Evolutionary conservation across 768 basidiomycete genomes (phyloP).

Genomic region (Lentinula aciculospora): DNA sequence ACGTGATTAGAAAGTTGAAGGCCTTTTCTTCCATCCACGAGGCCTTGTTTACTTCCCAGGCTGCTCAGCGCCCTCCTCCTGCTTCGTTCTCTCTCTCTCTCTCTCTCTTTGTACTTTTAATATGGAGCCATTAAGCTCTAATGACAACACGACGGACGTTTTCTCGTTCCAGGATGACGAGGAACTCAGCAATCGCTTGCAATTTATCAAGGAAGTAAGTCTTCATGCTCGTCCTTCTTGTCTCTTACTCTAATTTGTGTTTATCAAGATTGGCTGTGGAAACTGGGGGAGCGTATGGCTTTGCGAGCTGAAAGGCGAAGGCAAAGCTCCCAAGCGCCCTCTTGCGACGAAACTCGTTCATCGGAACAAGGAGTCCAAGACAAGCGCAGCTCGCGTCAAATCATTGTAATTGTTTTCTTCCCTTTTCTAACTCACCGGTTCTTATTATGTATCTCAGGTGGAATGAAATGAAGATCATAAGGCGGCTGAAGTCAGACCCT

Average conservation of each 20-base stretch:
- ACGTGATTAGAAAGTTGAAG: background rate
- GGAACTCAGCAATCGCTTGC: constrained; percentile 43
- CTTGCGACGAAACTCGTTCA: constrained; percentile 95
- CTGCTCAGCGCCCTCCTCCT: background rate
- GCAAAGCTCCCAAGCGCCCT: constrained; percentile 22
- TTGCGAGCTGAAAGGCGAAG: constrained; percentile 49
- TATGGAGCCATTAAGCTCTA: constrained; percentile 5
- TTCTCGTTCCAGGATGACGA: constrained; percentile 47
- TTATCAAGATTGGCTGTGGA: constrained; percentile 72
- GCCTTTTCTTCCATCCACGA: background rate
- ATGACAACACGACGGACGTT: constrained; percentile 26
- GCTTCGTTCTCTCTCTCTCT: constrained; percentile 15
- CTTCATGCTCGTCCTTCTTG: constrained; percentile 6
- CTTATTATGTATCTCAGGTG: constrained; percentile 42
- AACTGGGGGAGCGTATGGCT: constrained; percentile 94
- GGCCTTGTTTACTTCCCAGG: constrained; percentile 1
- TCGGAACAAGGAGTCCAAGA: constrained; percentile 67
- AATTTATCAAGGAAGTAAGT: constrained; percentile 70
- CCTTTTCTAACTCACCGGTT: constrained; percentile 4
- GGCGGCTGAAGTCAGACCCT: constrained; percentile 67
- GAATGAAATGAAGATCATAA: constrained; percentile 83
- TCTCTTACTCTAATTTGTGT: constrained; percentile 9
- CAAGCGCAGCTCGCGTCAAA: constrained; percentile 87
- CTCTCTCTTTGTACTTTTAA: constrained; percentile 1
- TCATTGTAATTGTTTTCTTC: constrained; percentile 46